Evolutionary conservation across 441 rosid species (phyloP).

Genomic region (Gossypium schwendimanii): DNA sequence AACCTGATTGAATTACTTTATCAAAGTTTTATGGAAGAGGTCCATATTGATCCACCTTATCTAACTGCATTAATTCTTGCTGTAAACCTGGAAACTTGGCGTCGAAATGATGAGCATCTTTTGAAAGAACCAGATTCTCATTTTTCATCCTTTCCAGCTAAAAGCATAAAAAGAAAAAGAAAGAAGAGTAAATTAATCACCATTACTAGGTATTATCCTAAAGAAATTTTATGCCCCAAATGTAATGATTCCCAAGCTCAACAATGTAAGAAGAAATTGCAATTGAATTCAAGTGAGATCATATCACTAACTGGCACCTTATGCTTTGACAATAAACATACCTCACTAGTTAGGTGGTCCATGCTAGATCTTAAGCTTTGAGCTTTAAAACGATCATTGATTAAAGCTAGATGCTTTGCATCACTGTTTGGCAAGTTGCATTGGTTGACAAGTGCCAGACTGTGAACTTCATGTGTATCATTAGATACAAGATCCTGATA

Average conservation of each 20-base stretch:
- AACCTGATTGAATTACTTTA: conserved; percentile 6
- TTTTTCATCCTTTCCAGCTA: conserved; percentile 96
- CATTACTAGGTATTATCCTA: neutral
- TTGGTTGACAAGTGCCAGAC: conserved; percentile 30
- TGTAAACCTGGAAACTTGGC: conserved; percentile 64
- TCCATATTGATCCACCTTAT: conserved; percentile 45
- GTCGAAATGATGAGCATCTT: conserved; percentile 41
- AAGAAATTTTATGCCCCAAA: neutral
- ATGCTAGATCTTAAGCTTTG: conserved; percentile 75
- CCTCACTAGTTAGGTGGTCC: conserved; percentile 91
- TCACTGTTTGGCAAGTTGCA: conserved; percentile 33
- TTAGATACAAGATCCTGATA: conserved; percentile 46
- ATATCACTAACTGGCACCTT: conserved; percentile 1
- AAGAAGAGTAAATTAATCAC: conserved; percentile 12
- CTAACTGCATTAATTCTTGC: conserved; percentile 56
- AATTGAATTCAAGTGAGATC: neutral
- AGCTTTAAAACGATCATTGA: conserved; percentile 56
- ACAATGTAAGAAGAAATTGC: neutral
- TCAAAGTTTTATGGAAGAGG: neutral
- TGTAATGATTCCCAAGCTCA: conserved; percentile 13
- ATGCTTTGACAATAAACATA: conserved; percentile 19
- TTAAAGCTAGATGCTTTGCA: conserved; percentile 42
- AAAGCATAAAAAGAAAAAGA: conserved; percentile 6
- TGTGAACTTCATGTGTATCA: conserved; percentile 37
- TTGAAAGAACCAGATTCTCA: conserved; percentile 62